These are phyloP conservation scores for Beauveria medogensis DNA, from an alignment of 2,329 filamentous ascomycete species.

Conservation along the genomic window DNA sequence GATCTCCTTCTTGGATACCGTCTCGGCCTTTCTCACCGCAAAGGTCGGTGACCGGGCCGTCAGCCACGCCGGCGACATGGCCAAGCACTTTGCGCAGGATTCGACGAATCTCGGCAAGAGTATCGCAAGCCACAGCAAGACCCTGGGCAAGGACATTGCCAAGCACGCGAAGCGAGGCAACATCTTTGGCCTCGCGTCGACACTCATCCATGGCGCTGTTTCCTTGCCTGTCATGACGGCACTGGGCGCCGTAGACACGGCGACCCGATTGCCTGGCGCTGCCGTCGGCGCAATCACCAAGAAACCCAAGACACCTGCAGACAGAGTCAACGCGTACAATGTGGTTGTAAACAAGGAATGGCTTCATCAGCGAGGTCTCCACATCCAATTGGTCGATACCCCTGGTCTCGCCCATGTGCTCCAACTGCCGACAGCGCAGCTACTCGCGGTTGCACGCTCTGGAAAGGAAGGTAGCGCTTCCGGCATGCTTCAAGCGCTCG, in stretches of 20 bases:
- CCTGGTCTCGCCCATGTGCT: constrained; percentile 14
- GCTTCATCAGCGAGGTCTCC: constrained; percentile 31
- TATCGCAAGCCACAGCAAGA: constrained; percentile 28
- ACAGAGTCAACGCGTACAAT: constrained; percentile 33
- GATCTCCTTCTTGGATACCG: constrained; percentile 28
- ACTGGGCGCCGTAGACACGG: constrained; percentile 27
- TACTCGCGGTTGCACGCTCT: constrained; percentile 5
- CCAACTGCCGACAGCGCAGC: constrained; percentile 12
- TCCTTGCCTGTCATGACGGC: constrained; percentile 31
- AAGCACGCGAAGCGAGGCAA: constrained; percentile 31
- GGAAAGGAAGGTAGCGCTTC: constrained; percentile 10
- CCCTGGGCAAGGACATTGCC: constrained; percentile 27
- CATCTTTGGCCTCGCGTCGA: constrained; percentile 29
- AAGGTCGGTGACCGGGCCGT: constrained; percentile 36
- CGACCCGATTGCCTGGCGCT: constrained; percentile 25
- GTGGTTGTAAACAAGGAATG: constrained; percentile 36
- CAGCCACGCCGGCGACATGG: constrained; percentile 34
- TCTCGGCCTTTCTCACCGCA: constrained; percentile 38
- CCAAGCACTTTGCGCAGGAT: constrained; percentile 25
- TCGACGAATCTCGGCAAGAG: constrained; percentile 29
- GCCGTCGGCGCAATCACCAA: constrained; percentile 26
- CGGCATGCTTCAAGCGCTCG: constrained; percentile 5
- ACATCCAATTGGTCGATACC: constrained; percentile 28
- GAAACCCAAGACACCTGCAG: constrained; percentile 32
- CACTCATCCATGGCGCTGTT: constrained; percentile 29